Evolutionary conservation across 257 asterid species (phyloP).

Genomic region (Eustoma russellianum): DNA sequence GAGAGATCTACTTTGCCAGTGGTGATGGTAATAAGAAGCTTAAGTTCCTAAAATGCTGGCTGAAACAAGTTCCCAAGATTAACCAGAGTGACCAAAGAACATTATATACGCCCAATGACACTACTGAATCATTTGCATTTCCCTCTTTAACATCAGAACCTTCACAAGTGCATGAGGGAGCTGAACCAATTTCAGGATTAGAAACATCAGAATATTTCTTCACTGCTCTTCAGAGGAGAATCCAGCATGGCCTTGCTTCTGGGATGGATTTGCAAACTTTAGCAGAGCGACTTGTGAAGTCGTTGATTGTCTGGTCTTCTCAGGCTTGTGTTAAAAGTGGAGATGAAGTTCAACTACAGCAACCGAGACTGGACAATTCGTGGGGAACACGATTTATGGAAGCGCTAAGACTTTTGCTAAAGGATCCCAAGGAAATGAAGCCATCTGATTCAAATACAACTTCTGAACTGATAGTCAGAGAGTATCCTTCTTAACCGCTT

Average conservation of each 20-base stretch:
- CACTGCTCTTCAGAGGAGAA: constrained; percentile 35
- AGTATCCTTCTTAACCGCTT: constrained; percentile 51
- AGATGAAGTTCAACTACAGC: constrained; percentile 21
- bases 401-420: constrained; percentile 36
- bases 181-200: constrained; percentile 19
- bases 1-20: constrained; percentile 44
- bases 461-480: constrained; percentile 51
- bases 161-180: constrained; percentile 34
- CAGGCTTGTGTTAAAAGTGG: constrained; percentile 22
- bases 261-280: constrained; percentile 70
- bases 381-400: constrained; percentile 20
- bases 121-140: constrained; percentile 21
- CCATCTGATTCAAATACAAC: constrained; percentile 22
- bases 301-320: constrained; percentile 41
- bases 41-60: constrained; percentile 87
- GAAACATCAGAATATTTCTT: constrained; percentile 52
- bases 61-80: constrained; percentile 51
- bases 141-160: constrained; percentile 27
- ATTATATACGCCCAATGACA: constrained; percentile 23
- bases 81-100: constrained; percentile 17
- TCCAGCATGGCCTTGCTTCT: constrained; percentile 61
- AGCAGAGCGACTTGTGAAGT: constrained; percentile 62
- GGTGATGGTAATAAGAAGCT: constrained; percentile 47
- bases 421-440: constrained; percentile 75
- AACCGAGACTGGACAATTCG: constrained; percentile 22